phyloP scores from a whole-genome alignment of 805 yeast species.

The Zygosaccharomyces gambellarensis region DNA sequence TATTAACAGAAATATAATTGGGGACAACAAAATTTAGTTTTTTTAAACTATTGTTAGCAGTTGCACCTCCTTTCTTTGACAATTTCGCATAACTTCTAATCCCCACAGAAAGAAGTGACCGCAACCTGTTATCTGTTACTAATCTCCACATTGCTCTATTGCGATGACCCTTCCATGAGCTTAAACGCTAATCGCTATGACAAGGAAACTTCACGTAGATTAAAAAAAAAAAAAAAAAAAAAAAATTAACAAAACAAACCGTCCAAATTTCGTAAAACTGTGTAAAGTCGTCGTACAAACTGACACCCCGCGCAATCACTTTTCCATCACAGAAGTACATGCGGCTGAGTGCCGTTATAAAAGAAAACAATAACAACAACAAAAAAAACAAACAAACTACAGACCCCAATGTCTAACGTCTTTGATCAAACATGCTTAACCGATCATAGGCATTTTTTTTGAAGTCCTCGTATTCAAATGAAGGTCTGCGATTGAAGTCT shows the following conservation, averaged over 20 bases:
- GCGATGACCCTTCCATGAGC: neutral
- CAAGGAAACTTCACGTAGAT: neutral
- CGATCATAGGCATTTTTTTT: constrained; percentile 31
- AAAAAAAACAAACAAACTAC: neutral
- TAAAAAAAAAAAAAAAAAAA: neutral
- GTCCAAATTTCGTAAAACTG: neutral
- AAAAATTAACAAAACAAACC: neutral
- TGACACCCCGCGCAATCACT: neutral
- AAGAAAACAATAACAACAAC: neutral
- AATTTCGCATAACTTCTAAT: constrained; percentile 4
- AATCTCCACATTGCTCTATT: constrained; percentile 1
- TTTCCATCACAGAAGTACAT: neutral
- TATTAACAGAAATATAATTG: constrained; percentile 70
- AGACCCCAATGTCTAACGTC: neutral
- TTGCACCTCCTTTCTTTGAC: constrained; percentile 14
- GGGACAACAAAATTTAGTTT: constrained; percentile 47
- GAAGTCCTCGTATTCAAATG: constrained; percentile 31
- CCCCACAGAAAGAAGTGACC: neutral
- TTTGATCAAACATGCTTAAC: constrained; percentile 24
- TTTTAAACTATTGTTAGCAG: constrained; percentile 9
- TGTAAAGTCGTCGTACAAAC: constrained; percentile 6
- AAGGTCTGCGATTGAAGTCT: constrained; percentile 20
- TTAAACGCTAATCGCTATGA: neutral
- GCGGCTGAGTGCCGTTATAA: neutral
- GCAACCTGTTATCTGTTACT: neutral